Conservation (phyloP, 305 asterid genomes). For the Euphrasia arctica region DNA sequence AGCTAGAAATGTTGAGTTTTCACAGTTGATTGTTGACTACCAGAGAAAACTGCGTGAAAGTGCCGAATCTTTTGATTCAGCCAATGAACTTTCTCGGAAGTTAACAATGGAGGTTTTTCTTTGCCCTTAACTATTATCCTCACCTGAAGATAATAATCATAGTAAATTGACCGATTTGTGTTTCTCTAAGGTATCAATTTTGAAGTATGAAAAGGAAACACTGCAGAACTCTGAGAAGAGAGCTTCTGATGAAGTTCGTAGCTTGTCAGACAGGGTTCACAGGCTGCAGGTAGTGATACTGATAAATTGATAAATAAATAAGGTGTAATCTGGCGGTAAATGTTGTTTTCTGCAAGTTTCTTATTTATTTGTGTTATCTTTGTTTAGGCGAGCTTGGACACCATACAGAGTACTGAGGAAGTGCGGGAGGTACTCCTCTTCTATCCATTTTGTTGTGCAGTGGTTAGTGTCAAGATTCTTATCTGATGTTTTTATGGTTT, state of each 20-base stretch:
- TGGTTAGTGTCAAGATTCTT: neutral
- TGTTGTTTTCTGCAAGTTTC: conserved; percentile 9
- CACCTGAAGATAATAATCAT: conserved; percentile 4
- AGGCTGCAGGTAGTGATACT: conserved; percentile 64
- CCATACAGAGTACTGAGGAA: conserved; percentile 81
- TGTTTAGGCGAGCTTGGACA: conserved; percentile 78
- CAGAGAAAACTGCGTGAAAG: conserved; percentile 82
- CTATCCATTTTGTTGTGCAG: conserved; percentile 11
- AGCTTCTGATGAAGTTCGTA: conserved; percentile 85
- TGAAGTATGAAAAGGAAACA: conserved; percentile 80
- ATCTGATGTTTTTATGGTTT: conserved; percentile 14
- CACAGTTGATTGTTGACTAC: conserved; percentile 76
- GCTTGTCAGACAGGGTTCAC: conserved; percentile 80
- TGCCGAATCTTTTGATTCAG: conserved; percentile 61
- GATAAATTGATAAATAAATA: conserved; percentile 2
- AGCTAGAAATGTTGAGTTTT: conserved; percentile 83
- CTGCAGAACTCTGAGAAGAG: conserved; percentile 76
- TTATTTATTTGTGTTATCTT: conserved; percentile 13
- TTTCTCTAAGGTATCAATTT: conserved; percentile 48
- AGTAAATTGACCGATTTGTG: conserved; percentile 16
- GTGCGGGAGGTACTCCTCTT: conserved; percentile 63
- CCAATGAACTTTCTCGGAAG: conserved; percentile 69
- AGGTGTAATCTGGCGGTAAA: conserved; percentile 1
- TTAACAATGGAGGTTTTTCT: conserved; percentile 68
- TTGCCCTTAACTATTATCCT: conserved; percentile 1